Base-by-base conservation (phyloP, 129 eudicot genomes). In the Escallonia herrerae region DNA sequence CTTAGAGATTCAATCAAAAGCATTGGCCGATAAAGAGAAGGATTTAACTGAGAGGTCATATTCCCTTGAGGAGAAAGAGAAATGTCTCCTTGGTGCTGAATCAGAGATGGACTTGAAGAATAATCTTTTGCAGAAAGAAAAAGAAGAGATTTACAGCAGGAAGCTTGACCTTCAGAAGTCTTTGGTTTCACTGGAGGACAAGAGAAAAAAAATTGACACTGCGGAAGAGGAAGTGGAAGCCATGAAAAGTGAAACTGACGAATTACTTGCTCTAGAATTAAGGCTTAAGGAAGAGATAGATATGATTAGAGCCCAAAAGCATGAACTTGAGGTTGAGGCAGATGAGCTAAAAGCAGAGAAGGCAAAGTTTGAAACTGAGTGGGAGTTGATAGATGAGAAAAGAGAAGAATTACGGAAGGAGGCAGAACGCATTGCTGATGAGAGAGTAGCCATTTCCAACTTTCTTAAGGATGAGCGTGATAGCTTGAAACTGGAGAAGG, bases 211-310 rank as follows among this genome's bases (percentile, higher is more conserved):
- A 56, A 69, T 89, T 15, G 63, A 54, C 65, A 63, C 76, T 9
- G 86, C 87, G 7, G 87, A 93, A 77, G 95, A 76, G 67, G 79
- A 75, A 62, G 75, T 79, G 66, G 86, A 76, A 72, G 87, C 86
- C 63, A 81, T 81, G 95, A 83, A 76, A 66, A 76, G 57, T 56
- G 99, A 93, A 82, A 85, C 96, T 33, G 77, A 74, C 53, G 96
- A 93, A 55, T 65, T 89, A 42, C 43, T 82, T 72, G 76, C 77
- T 52, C 81, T 89, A 39, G 99, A 93, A 78, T 59, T 64, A 64
- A 89, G 73, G 45, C 83, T 93, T 15, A 93, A 93, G 76, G 91
- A 88, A 66, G 99, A 93, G 76, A 93, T 93, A 69, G 99, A 93
- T 60, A 60, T 64, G 44, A 77, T 93, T 8, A 83, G 95, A 70